Conservation (phyloP, 148 eudicot genomes). For the Vaccinium macrocarpon region DNA sequence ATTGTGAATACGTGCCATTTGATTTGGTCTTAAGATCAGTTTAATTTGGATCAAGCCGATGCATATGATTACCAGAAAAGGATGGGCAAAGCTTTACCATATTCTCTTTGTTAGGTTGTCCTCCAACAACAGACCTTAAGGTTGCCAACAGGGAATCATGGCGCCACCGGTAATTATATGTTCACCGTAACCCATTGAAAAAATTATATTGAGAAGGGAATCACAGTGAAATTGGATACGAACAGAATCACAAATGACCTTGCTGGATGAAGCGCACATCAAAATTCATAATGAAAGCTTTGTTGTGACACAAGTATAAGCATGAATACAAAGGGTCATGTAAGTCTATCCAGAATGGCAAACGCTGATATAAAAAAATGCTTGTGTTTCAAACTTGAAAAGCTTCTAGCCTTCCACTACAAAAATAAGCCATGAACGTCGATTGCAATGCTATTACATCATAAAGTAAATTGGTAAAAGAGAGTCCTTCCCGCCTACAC, state of each 20-base stretch:
- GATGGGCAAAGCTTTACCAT: neutral
- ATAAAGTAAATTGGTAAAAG: neutral
- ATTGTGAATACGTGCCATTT: no score
- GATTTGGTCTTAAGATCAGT: no score
- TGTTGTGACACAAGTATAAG: neutral
- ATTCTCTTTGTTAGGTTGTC: no score
- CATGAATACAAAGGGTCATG: neutral
- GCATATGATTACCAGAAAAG: neutral
- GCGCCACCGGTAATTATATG: neutral
- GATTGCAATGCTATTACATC: neutral
- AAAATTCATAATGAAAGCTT: neutral
- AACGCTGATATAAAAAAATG: neutral
- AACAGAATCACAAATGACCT: neutral
- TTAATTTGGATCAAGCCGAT: no score
- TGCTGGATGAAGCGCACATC: neutral
- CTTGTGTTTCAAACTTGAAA: neutral
- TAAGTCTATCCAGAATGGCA: neutral
- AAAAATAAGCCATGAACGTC: constrained; percentile 2
- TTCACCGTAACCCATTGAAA: neutral
- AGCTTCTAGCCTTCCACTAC: neutral
- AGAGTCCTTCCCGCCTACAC: neutral
- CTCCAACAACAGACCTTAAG: neutral
- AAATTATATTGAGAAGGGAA: no score
- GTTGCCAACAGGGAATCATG: neutral
- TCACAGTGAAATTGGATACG: neutral